Conservation (phyloP, 768 basidiomycete species). For the Suillus lakei region DNA sequence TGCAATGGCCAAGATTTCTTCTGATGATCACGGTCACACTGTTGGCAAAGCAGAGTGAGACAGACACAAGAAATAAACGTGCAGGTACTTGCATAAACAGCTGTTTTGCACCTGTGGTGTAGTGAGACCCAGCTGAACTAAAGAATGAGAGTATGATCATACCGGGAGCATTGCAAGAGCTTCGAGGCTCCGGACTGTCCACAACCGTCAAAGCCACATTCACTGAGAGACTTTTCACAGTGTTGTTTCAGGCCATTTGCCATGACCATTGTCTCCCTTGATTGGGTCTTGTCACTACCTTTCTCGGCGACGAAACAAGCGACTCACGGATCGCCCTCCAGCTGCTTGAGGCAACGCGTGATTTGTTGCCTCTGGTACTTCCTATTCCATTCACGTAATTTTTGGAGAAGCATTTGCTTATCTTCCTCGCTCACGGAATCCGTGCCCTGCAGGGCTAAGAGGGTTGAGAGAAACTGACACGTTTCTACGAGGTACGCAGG, state of each 20-base stretch:
- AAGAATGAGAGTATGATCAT: not conserved
- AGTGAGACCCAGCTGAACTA: not conserved
- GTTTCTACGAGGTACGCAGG: constrained; percentile 35
- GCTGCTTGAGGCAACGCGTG: constrained; percentile 39
- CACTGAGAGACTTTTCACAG: constrained; percentile 33
- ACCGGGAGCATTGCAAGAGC: constrained; percentile 41
- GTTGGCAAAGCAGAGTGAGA: constrained; percentile 2
- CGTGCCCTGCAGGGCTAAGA: constrained; percentile 44
- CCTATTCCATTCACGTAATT: constrained; percentile 38
- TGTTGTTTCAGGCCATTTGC: constrained; percentile 31
- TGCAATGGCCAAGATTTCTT: constrained; percentile 42
- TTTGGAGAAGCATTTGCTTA: constrained; percentile 36
- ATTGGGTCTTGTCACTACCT: not conserved
- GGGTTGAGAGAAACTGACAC: constrained; percentile 45
- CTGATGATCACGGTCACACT: constrained; percentile 44
- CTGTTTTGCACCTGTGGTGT: constrained; percentile 43
- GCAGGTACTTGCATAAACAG: constrained; percentile 43
- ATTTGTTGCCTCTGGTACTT: constrained; percentile 19
- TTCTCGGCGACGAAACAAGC: not conserved
- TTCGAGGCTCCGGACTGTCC: constrained; percentile 27
- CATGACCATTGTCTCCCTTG: constrained; percentile 36
- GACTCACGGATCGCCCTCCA: constrained; percentile 36
- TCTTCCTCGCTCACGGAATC: constrained; percentile 35
- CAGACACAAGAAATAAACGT: not conserved
- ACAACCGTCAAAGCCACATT: constrained; percentile 40